Evolutionary conservation across 345 rosid species (phyloP), one percentile per base, ranked within the genome.

Genomic region (Eucalyptus sideroxylon): DNA sequence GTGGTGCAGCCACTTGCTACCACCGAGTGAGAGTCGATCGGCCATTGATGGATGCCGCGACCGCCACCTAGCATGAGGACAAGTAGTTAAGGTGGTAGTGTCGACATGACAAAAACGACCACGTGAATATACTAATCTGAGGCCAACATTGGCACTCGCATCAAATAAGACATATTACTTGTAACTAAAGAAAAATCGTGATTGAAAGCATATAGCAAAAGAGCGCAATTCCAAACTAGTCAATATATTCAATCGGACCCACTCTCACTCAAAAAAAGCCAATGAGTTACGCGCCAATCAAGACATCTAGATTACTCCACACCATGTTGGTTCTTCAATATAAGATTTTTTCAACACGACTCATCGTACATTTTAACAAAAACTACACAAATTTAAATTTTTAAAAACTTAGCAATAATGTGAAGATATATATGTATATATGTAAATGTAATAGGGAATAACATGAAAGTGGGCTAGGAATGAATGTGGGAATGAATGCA

Each of bases 291-390:
- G 0, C 15, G 1, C 3, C 8, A 77, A 40, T 2, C 12, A 72
- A 3, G 14, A 72, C 2, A 77, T 23, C 7, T 6, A 8, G 2
- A 77, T 3, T 8, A 1, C 27, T 11, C 0, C 47, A 40, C 16
- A 21, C 3, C 1, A 40, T 2, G 19, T 0, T 6, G 2, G 2
- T 77, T 37, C 15, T 21, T 4, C 5, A 0, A 11, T 77, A 40
- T 8, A 5, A 1, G 13, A 3, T 3, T 9, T 2, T 72, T 77
- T 21, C 16, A 77, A 77, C 26, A 5, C 1, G 1, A 77, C 2
- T 1, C 13, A 0, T 1, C 16, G 2, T 40, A 14, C 85, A 77
- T 3, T 13, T 6, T 8, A 40, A 77, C 27, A 77, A 40, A 11
- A 21, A 6, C 5, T 4, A 21, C 2, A 2, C 3, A 21, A 0